These are phyloP conservation scores for Gastrodia elata DNA, from an alignment of 106 monocot genomes.

Conservation along the genomic window DNA sequence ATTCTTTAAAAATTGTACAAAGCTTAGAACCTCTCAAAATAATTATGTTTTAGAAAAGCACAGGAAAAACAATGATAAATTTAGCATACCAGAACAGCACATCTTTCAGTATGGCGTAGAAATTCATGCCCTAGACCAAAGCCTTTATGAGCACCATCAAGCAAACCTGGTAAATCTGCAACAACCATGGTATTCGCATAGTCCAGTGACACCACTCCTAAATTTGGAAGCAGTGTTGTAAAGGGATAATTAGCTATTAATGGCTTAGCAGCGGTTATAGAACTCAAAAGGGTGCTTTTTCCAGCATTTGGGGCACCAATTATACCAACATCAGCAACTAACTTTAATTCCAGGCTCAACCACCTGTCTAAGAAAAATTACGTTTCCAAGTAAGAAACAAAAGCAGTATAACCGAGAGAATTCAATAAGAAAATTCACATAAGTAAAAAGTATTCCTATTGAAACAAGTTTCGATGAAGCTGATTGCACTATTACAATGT, in stretches of 20 bases:
- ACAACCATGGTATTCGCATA: slow-evolving; percentile 92
- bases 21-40: not conserved
- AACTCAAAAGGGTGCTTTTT: slow-evolving; percentile 88
- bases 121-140: slow-evolving; percentile 98
- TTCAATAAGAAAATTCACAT: not conserved
- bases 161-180: slow-evolving; percentile 95
- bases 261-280: slow-evolving; percentile 90
- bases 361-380: slow-evolving; percentile 39
- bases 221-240: slow-evolving; percentile 92
- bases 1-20: not conserved
- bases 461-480: not conserved
- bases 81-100: slow-evolving; percentile 71
- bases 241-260: slow-evolving; percentile 95
- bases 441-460: not conserved
- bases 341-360: slow-evolving; percentile 93
- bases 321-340: slow-evolving; percentile 98
- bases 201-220: slow-evolving; percentile 88
- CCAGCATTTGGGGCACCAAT: slow-evolving; percentile 98
- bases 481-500: not conserved
- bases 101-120: slow-evolving; percentile 91
- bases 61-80: slow-evolving; percentile 3
- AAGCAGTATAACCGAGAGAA: not conserved
- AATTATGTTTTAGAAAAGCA: slow-evolving; percentile 1
- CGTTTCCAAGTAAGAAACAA: not conserved
- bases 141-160: slow-evolving; percentile 95